Percentiles rank a stretch among this genome's conserved stretches.
Evolutionary conservation across 306 rosid species (phyloP).

Genomic region (Malus domestica): DNA sequence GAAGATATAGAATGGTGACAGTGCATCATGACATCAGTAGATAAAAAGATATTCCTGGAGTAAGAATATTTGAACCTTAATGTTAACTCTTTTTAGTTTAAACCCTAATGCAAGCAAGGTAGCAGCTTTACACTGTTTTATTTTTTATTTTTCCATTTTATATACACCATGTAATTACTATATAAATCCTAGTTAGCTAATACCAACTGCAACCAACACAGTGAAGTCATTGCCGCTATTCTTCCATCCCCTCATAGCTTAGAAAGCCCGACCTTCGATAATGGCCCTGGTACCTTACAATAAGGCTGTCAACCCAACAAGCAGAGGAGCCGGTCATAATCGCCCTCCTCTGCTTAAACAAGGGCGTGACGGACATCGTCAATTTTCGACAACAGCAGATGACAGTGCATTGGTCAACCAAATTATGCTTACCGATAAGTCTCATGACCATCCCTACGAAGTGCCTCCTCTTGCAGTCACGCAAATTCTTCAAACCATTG

Average conservation of each 20-base stretch:
- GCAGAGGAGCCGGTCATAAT: neutral
- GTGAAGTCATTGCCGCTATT: neutral
- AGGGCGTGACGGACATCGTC: neutral
- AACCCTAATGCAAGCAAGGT: slow-evolving; percentile 9
- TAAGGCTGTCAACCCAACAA: neutral
- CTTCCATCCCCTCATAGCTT: neutral
- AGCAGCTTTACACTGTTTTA: neutral
- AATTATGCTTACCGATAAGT: slow-evolving; percentile 2
- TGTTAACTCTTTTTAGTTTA: neutral
- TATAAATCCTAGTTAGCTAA: neutral
- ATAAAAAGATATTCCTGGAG: slow-evolving; percentile 2
- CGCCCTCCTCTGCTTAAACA: neutral
- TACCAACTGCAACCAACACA: neutral
- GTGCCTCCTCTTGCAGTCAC: slow-evolving; percentile 6
- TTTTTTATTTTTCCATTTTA: neutral
- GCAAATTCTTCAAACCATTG: slow-evolving; percentile 41
- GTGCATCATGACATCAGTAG: neutral
- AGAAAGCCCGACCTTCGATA: neutral
- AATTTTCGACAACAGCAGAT: neutral
- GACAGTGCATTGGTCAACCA: slow-evolving; percentile 5
- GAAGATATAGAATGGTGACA: no score
- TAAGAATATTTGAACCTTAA: neutral
- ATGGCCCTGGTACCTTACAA: neutral
- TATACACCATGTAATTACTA: neutral
- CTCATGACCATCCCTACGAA: slow-evolving; percentile 1